These are phyloP conservation scores for Fusarium nurragi DNA, from an alignment of 2,329 filamentous ascomycete genomes.

Conservation along the genomic window DNA sequence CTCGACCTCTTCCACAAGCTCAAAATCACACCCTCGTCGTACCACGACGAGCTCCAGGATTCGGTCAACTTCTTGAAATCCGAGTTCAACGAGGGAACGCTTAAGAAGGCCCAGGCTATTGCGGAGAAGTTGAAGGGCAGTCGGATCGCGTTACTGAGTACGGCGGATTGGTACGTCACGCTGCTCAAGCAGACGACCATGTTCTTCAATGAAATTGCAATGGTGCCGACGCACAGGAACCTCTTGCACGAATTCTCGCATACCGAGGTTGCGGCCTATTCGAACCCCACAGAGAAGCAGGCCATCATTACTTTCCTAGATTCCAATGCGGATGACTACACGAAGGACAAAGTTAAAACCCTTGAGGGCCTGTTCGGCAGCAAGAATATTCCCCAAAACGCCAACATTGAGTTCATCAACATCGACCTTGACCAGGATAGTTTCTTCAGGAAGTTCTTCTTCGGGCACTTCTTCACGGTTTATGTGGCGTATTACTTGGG, in stretches of 20 bases:
- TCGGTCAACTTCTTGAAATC: not conserved
- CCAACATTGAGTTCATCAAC: not conserved
- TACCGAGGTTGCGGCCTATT: not conserved
- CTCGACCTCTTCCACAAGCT: not conserved
- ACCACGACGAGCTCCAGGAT: not conserved
- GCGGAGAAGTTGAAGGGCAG: not conserved
- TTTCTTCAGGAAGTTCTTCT: not conserved
- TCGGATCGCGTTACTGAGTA: not conserved
- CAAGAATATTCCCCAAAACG: not conserved
- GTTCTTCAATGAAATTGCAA: slow-evolving; percentile 1
- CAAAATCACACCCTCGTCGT: not conserved
- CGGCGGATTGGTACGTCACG: not conserved
- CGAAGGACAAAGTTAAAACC: not conserved
- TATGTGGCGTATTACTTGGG: not conserved
- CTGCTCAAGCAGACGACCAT: not conserved
- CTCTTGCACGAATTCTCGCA: not conserved
- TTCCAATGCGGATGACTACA: not conserved
- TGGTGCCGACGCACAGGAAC: not conserved
- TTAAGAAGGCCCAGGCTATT: not conserved
- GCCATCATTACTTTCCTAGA: not conserved
- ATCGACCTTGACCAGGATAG: not conserved
- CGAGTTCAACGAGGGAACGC: not conserved
- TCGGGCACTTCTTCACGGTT: not conserved
- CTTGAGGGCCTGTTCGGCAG: not conserved
- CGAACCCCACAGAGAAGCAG: not conserved